These are phyloP conservation scores for Euptelea pleiosperma DNA, from an alignment of 164 flowering plant species.

Conservation along the genomic window DNA sequence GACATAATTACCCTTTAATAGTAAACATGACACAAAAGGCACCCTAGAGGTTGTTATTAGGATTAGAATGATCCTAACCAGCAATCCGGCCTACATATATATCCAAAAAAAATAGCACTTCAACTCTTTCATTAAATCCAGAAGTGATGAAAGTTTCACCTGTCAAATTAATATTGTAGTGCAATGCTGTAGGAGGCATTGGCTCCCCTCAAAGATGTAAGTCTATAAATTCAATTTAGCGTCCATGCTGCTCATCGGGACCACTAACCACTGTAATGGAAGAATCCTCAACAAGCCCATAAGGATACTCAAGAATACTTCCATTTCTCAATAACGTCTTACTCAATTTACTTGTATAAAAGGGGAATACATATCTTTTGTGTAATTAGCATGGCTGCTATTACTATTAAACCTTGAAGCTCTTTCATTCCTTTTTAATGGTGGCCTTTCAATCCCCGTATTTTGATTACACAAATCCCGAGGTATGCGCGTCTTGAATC, in stretches of 20 bases:
- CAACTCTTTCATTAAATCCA: too few species aligned
- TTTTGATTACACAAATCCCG: too few species aligned
- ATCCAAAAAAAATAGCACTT: too few species aligned
- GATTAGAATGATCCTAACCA: too few species aligned
- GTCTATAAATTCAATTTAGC: constrained; percentile 60
- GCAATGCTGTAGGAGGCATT: constrained; percentile 52
- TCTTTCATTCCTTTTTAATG: constrained; percentile 42
- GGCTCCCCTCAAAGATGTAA: constrained; percentile 38
- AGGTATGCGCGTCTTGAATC: too few species aligned
- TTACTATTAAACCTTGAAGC: constrained; percentile 13
- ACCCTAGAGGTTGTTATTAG: too few species aligned
- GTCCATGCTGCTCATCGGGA: constrained; percentile 43
- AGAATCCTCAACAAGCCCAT: constrained; percentile 82
- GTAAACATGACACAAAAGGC: too few species aligned
- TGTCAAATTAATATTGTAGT: constrained; percentile 57
- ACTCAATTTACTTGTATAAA: constrained; percentile 36
- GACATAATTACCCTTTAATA: too few species aligned
- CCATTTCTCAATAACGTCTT: constrained; percentile 18
- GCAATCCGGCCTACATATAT: too few species aligned
- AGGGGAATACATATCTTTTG: constrained; percentile 43
- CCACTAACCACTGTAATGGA: constrained; percentile 73
- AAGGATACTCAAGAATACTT: constrained; percentile 56
- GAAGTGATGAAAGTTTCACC: too few species aligned
- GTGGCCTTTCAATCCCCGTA: too few species aligned
- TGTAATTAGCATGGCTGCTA: constrained; percentile 1